Percentiles rank a stretch among this genome's conserved stretches.
Evolutionary conservation across 306 rosid genomes (phyloP).

Genomic region (Senna tora): DNA sequence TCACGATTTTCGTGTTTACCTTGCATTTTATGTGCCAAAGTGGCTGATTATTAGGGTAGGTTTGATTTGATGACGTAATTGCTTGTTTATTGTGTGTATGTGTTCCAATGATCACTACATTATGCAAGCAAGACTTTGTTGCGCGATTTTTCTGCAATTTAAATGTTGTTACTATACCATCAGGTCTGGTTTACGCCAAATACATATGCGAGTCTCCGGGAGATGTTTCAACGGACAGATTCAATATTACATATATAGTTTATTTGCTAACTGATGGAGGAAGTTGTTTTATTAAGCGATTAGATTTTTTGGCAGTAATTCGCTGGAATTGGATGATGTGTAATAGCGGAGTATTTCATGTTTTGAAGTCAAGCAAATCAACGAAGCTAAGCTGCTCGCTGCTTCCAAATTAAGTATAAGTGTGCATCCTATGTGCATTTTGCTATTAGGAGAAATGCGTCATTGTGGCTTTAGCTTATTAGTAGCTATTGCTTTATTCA

Average conservation of each 20-base stretch:
- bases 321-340: constrained; percentile 9
- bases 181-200: not conserved
- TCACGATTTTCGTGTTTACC: not conserved
- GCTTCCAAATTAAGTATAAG: not conserved
- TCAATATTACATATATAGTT: not conserved
- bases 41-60: not conserved
- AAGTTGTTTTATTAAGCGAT: not conserved
- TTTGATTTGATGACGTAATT: constrained; percentile 5
- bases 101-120: not conserved
- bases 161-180: not conserved
- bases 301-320: not conserved
- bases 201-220: not conserved
- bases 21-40: not conserved
- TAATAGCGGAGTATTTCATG: not conserved
- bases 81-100: constrained; percentile 13
- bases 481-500: constrained; percentile 2
- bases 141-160: constrained; percentile 4
- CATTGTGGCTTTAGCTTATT: constrained; percentile 7
- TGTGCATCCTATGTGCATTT: not conserved
- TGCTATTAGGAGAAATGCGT: not conserved
- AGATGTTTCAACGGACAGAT: not conserved
- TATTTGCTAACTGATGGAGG: not conserved
- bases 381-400: not conserved
- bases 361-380: not conserved
- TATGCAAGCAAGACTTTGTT: constrained; percentile 5